Evolutionary conservation across 495 filamentous ascomycete species (phyloP).

Genomic region (Schizothecium vesticola): DNA sequence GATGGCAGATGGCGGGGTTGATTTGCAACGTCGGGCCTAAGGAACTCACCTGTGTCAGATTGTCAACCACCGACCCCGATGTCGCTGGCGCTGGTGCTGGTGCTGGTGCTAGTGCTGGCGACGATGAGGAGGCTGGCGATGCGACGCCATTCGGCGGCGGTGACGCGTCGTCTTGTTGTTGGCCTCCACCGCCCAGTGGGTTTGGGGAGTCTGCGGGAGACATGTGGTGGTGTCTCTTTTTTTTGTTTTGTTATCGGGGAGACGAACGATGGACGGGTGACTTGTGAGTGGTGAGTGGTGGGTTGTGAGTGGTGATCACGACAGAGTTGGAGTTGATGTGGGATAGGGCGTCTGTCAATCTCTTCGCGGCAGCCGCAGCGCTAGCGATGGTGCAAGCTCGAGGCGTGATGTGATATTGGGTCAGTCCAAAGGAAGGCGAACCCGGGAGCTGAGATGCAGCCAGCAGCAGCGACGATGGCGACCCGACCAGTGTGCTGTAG

Average conservation of each 20-base stretch:
- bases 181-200: not conserved
- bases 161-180: not conserved
- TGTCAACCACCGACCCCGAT: not conserved
- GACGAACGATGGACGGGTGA: not conserved
- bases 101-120: not conserved
- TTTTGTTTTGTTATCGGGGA: not conserved
- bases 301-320: not conserved
- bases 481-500: not conserved
- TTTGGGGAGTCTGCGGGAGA: not conserved
- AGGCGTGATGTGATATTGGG: not conserved
- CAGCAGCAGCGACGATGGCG: not conserved
- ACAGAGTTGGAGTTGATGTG: not conserved
- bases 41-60: not conserved
- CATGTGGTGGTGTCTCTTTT: not conserved
- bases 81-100: not conserved
- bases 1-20: conserved; percentile 9
- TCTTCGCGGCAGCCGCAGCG: not conserved
- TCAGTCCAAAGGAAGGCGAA: not conserved
- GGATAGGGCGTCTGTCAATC: not conserved
- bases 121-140: not conserved
- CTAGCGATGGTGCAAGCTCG: not conserved
- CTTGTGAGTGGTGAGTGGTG: not conserved
- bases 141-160: not conserved
- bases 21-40: not conserved
- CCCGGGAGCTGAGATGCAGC: not conserved